Conservation (phyloP, 768 basidiomycete species). For the Cystobasidium ongulense region DNA sequence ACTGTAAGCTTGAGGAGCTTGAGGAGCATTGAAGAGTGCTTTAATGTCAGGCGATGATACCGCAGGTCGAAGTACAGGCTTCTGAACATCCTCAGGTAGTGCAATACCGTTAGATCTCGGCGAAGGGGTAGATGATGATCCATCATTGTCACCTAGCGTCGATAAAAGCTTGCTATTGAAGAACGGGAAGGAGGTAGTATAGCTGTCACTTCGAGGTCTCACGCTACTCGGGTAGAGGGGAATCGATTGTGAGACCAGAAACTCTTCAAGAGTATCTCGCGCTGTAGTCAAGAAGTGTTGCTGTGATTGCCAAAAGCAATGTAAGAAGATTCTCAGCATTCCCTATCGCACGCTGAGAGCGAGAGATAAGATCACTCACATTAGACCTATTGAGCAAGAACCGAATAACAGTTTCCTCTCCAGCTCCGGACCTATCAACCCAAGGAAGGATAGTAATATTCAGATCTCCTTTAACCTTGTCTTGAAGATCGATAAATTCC, state of each 20-base stretch:
- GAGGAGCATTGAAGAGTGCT: constrained; percentile 71
- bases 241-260: constrained; percentile 55
- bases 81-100: constrained; percentile 64
- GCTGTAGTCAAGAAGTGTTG: constrained; percentile 71
- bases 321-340: background rate
- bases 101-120: constrained; percentile 52
- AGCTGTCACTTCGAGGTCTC: constrained; percentile 69
- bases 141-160: constrained; percentile 55
- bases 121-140: constrained; percentile 35
- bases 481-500: constrained; percentile 79
- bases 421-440: constrained; percentile 51
- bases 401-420: constrained; percentile 79
- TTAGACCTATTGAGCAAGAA: constrained; percentile 92
- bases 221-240: constrained; percentile 51
- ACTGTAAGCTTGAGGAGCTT: constrained; percentile 19
- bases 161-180: constrained; percentile 91
- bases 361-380: constrained; percentile 49
- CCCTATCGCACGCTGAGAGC: background rate
- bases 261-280: constrained; percentile 86
- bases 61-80: constrained; percentile 58
- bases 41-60: constrained; percentile 92
- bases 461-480: constrained; percentile 83
- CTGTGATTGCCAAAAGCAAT: background rate
- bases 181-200: constrained; percentile 90
- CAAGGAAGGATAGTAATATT: constrained; percentile 83